Base-by-base conservation (phyloP, 768 basidiomycete species). In the Artomyces pyxidatus region DNA sequence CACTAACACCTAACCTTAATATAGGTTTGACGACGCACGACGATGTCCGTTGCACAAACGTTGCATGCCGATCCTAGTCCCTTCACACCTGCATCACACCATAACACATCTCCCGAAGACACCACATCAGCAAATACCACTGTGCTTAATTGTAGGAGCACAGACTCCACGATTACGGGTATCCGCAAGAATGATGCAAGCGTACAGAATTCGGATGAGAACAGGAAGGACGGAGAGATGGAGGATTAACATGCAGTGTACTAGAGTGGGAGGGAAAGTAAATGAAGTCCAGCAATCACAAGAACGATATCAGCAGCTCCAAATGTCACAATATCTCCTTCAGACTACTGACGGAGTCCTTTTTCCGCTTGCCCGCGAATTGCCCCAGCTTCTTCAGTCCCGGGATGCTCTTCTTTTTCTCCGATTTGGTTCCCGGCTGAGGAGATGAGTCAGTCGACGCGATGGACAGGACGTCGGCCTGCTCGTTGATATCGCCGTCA, bases 341-440 rank as follows among this genome's bases (percentile, higher is more conserved):
- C 50, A 72, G 55, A 57, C 70, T 74, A 57, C 69, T 69, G 53
- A 61, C 60, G 32, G 78, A 75, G 54, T 75, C 77, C 60, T 74
- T 76, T 66, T 78, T 81, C 68, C 71, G 65, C 58, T 66, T 65
- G 28, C 68, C 69, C 29, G 69, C 69, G 21, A 68, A 49, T 37
- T 70, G 64, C 41, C 76, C 73, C 22, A 83, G 59, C 58, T 75
- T 76, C 66, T 80, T 84, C 53, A 83, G 63, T 39, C 70, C 70
- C 25, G 77, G 69, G 42, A 77, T 69, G 60, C 80, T 81, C 61
- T 72, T 78, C 51, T 71, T 76, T 68, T 78, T 82, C 63, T 69
- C 75, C 32, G 76, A 76, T 37, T 74, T 59, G 47, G 50, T 55
- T 26, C 49, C 64, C 57, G 49, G 54, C 7, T 57, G 27, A 14